Evolutionary conservation across 164 flowering plant species (phyloP).

Genomic region (Nelumbo lutea): DNA sequence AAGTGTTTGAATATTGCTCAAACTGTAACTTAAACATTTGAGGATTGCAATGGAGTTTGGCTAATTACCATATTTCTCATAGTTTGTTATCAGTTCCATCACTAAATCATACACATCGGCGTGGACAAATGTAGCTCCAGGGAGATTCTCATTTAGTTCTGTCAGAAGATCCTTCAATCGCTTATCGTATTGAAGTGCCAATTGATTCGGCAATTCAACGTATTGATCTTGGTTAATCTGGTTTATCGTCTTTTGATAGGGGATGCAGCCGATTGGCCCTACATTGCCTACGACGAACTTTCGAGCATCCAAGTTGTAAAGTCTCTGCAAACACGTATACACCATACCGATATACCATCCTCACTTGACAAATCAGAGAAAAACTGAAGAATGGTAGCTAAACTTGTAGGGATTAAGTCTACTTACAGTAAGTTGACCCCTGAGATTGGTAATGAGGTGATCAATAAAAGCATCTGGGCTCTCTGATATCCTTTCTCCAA

Average conservation of each 20-base stretch:
- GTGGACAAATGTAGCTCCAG: conserved; percentile 65
- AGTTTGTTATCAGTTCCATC: conserved; percentile 71
- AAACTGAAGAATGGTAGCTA: too few relatives aligned
- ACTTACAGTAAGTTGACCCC: conserved; percentile 67
- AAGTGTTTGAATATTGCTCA: too few relatives aligned
- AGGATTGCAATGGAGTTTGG: background rate
- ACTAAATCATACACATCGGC: conserved; percentile 86
- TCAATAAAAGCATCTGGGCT: conserved; percentile 64
- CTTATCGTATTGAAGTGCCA: conserved; percentile 68
- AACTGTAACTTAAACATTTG: background rate
- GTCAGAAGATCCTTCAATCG: conserved; percentile 55
- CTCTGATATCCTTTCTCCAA: conserved; percentile 61
- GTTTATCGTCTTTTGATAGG: conserved; percentile 84
- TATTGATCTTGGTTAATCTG: conserved; percentile 51
- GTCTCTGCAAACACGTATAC: conserved; percentile 45
- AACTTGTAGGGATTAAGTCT: background rate
- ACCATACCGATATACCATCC: too few relatives aligned
- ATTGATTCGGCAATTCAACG: conserved; percentile 68
- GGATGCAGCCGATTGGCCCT: conserved; percentile 94
- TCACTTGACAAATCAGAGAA: too few relatives aligned
- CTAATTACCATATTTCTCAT: conserved; percentile 53
- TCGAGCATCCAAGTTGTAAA: conserved; percentile 77
- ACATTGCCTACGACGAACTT: conserved; percentile 79
- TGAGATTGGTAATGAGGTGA: conserved; percentile 54
- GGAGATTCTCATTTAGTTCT: conserved; percentile 61